Evolutionary conservation across 805 yeast genomes (phyloP), one percentile per base, ranked within the genome.

Genomic region (Schwanniomyces yamadae): DNA sequence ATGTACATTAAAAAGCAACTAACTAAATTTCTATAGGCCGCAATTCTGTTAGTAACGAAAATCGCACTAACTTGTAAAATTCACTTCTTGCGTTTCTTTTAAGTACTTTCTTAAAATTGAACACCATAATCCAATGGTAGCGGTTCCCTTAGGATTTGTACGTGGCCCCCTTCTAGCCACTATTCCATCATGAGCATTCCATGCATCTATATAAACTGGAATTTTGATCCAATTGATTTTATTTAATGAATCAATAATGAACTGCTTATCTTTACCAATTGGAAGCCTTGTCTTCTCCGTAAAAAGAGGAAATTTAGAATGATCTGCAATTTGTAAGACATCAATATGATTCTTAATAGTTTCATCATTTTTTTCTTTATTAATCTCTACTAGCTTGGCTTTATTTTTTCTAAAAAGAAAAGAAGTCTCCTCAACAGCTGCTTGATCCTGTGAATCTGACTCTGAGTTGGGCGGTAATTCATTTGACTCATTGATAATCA

Each of bases 141-240:
- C 73, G 1, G 77, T 61, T 0, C 84, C 84, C 15, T 69, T 65
- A 0, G 78, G 69, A 32, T 73, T 69, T 15, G 65, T 66, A 22
- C 59, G 54, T 2, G 78, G 61, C 0, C 89, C 89, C 38, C 80
- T 69, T 44, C 98, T 71, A 12, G 91, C 87, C 12, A 88, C 84
- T 35, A 91, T 85, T 4, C 84, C 85, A 40, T 84, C 95, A 53
- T 90, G 98, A 0, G 97, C 80, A 56, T 89, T 88, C 51, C 83
- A 66, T 12, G 82, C 73, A 43, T 79, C 81, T 31, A 90, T 69
- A 46, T 77, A 78, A 2, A 83, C 81, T 0, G 93, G 84, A 28
- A 85, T 73, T 53, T 90, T 87, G 32, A 77, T 65, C 96, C 96
- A 90, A 3, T 73, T 69, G 16, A 91, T 55, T 14, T 57, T 48